Evolutionary conservation across 2,329 filamentous ascomycete species (phyloP).

Genomic region (Teratosphaeriaceae sp.): DNA sequence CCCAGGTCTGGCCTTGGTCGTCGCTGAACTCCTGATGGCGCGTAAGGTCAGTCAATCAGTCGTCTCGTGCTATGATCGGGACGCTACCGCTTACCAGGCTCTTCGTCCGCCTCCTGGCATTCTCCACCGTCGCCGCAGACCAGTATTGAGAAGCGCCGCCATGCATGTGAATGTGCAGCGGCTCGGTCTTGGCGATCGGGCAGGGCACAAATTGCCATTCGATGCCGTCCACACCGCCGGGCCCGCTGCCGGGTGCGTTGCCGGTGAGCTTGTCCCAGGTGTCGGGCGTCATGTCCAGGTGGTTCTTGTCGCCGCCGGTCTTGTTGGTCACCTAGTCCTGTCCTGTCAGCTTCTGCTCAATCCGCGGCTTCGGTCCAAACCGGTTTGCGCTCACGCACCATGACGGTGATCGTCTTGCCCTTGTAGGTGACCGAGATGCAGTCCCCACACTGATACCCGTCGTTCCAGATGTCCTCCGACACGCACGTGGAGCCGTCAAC

Average conservation of each 20-base stretch:
- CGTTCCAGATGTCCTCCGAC: conserved; percentile 52
- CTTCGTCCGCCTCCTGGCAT: conserved; percentile 25
- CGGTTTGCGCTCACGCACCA: conserved; percentile 59
- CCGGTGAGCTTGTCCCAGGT: conserved; percentile 12
- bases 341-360: conserved; percentile 35
- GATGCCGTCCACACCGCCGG: conserved; percentile 9
- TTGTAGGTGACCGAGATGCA: conserved; percentile 54
- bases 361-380: no score
- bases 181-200: conserved; percentile 39
- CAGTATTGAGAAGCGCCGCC: conserved; percentile 45
- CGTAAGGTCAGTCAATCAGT: not conserved
- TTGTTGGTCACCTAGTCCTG: conserved; percentile 12
- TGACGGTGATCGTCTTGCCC: conserved; percentile 51
- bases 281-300: conserved; percentile 49
- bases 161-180: conserved; percentile 49
- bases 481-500: conserved; percentile 55
- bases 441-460: conserved; percentile 51
- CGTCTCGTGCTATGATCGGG: not conserved
- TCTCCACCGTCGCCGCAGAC: conserved; percentile 60
- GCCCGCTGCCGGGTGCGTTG: conserved; percentile 6
- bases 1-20: conserved; percentile 55
- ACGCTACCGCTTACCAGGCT: not conserved
- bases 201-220: conserved; percentile 46
- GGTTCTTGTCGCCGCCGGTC: conserved; percentile 46
- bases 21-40: conserved; percentile 51